phyloP scores from a whole-genome alignment of 169 alveolate species.

The Miamiensis avidus region DNA sequence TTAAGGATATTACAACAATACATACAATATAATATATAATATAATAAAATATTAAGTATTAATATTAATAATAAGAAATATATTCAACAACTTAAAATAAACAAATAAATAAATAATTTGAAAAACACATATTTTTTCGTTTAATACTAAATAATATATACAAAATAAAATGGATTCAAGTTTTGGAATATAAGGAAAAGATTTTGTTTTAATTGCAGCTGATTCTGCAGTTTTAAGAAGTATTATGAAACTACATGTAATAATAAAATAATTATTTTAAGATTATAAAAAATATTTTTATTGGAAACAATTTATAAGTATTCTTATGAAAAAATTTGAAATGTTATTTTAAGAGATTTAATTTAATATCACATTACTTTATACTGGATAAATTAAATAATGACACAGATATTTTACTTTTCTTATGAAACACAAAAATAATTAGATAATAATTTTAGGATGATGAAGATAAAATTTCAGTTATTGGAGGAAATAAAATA shows the following conservation, averaged over 20 bases:
- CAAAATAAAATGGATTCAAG: conserved; percentile 58
- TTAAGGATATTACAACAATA: no score
- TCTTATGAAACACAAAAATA: no score
- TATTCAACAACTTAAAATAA: no score
- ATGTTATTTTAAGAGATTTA: no score
- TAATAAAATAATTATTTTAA: no score
- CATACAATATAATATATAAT: no score
- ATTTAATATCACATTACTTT: not conserved
- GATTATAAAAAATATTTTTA: not conserved
- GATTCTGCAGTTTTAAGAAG: conserved; percentile 56
- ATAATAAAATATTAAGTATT: no score
- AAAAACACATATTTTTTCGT: no score
- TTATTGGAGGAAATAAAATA: conserved; percentile 50
- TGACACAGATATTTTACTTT: not conserved
- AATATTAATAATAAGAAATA: no score
- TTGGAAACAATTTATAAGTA: not conserved
- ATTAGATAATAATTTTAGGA: conserved; percentile 25
- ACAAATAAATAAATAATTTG: no score
- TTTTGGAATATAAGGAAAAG: conserved; percentile 63
- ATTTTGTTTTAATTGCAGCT: conserved; percentile 60
- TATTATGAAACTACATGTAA: conserved; percentile 43
- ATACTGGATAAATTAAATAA: not conserved
- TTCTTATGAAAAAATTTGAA: no score
- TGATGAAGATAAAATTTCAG: conserved; percentile 61
- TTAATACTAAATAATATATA: no score